Evolutionary conservation across 2,329 filamentous ascomycete genomes (phyloP).

Genomic region (Daldinia sp.): DNA sequence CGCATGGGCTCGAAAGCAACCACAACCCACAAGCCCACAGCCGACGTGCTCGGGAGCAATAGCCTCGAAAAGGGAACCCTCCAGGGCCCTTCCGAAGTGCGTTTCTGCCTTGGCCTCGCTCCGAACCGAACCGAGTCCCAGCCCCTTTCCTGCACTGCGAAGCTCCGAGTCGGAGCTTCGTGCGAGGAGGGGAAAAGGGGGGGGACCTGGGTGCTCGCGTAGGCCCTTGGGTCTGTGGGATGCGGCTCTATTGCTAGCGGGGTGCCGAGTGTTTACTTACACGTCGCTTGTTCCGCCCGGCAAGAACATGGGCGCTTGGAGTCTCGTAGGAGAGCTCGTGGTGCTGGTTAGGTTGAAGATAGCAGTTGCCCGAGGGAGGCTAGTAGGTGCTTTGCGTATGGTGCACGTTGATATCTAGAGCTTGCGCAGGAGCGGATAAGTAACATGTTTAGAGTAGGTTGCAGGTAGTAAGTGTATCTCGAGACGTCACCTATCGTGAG

Average conservation of each 20-base stretch:
- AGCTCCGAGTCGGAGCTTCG: constrained; percentile 17
- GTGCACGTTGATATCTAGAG: neutral
- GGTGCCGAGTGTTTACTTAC: constrained; percentile 22
- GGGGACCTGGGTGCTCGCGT: neutral
- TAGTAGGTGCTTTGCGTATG: neutral
- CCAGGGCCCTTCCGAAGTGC: constrained; percentile 17
- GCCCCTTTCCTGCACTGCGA: constrained; percentile 5
- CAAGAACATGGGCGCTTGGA: neutral
- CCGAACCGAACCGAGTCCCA: neutral
- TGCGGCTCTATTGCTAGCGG: constrained; percentile 27
- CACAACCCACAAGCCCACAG: constrained; percentile 23
- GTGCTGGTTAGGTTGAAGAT: neutral
- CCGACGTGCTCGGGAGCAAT: constrained; percentile 9
- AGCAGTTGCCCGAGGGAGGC: too few species aligned
- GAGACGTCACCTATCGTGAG: too few species aligned
- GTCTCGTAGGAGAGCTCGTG: neutral
- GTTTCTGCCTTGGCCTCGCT: neutral
- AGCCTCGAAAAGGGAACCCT: constrained; percentile 20
- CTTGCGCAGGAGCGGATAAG: neutral
- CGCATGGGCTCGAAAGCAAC: constrained; percentile 10
- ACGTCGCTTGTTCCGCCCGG: neutral
- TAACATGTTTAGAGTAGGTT: too few species aligned
- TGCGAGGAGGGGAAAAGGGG: constrained; percentile 3
- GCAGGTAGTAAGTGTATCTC: too few species aligned
- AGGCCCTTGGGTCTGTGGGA: neutral